These are phyloP conservation scores for Pseudognaphalium luteoalbum DNA, from an alignment of 129 eudicot genomes.

Conservation along the genomic window DNA sequence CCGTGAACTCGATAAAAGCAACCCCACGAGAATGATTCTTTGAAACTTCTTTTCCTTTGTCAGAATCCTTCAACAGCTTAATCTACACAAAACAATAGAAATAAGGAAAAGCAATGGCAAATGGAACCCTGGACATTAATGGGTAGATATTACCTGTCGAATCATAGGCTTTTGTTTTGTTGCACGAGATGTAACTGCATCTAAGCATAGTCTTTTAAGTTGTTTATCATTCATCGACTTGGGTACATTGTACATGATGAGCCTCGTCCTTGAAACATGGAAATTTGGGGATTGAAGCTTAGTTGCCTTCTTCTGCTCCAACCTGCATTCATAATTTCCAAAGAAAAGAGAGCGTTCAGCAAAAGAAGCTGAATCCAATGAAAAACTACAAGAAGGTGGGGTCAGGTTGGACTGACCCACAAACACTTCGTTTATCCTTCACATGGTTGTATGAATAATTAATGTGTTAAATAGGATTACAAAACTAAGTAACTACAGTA, in stretches of 20 bases:
- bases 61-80: constrained; percentile 67
- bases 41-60: constrained; percentile 56
- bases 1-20: constrained; percentile 87
- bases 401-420: not conserved
- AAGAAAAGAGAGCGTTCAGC: not conserved
- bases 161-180: constrained; percentile 77
- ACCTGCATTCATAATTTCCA: constrained; percentile 47
- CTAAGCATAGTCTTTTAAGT: constrained; percentile 60
- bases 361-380: not conserved
- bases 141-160: constrained; percentile 62
- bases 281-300: constrained; percentile 92
- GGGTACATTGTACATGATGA: constrained; percentile 83
- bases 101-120: not conserved
- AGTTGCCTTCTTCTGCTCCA: constrained; percentile 71
- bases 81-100: constrained; percentile 50
- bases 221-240: constrained; percentile 77
- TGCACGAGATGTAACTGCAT: constrained; percentile 90
- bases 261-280: constrained; percentile 88
- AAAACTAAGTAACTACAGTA: not conserved
- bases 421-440: not conserved
- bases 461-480: constrained; percentile 25
- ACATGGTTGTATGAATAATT: constrained; percentile 59
- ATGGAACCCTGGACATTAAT: not conserved
- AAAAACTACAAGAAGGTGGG: not conserved
- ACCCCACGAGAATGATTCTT: constrained; percentile 89